Percentiles rank a stretch among this genome's conserved stretches.
Evolutionary conservation across 1,284 basidiomycete genomes (phyloP).

Genomic region (Apiotrichum brassicae): DNA sequence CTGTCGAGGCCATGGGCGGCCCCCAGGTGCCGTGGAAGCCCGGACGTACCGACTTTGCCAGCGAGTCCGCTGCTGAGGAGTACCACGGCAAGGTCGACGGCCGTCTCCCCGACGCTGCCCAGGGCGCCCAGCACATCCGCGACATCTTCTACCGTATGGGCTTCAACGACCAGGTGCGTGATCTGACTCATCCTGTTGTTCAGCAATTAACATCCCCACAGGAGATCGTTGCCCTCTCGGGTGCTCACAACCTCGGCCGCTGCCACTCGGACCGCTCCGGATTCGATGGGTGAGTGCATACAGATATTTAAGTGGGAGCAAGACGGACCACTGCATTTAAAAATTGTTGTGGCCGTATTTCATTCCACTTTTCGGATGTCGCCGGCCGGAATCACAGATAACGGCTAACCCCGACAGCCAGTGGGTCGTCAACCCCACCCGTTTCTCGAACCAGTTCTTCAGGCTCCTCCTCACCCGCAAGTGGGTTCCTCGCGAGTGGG

Average conservation of each 20-base stretch:
- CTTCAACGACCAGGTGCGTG: slow-evolving; percentile 50
- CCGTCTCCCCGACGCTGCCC: slow-evolving; percentile 50
- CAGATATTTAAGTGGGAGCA: neutral
- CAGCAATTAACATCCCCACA: too few relatives aligned
- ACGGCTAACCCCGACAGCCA: slow-evolving; percentile 17
- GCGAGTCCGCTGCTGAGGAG: slow-evolving; percentile 38
- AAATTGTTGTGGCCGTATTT: too few relatives aligned
- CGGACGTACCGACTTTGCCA: slow-evolving; percentile 50
- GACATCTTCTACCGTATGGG: slow-evolving; percentile 53
- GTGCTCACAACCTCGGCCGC: slow-evolving; percentile 52
- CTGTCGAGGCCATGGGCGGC: slow-evolving; percentile 52
- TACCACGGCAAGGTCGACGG: slow-evolving; percentile 45
- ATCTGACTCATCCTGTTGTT: too few relatives aligned
- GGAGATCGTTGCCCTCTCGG: slow-evolving; percentile 55
- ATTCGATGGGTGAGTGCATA: slow-evolving; percentile 45
- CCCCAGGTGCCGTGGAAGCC: slow-evolving; percentile 50
- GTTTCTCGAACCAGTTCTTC: slow-evolving; percentile 52
- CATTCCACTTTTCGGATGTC: neutral
- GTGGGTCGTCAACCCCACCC: slow-evolving; percentile 50
- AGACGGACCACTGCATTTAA: too few relatives aligned
- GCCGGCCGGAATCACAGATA: neutral
- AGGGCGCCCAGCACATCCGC: slow-evolving; percentile 50
- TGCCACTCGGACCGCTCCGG: slow-evolving; percentile 50
- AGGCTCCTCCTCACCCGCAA: slow-evolving; percentile 50
- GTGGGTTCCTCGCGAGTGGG: slow-evolving; percentile 53